Base-by-base conservation (phyloP, 768 basidiomycete genomes). In the Leccinum variicolor region DNA sequence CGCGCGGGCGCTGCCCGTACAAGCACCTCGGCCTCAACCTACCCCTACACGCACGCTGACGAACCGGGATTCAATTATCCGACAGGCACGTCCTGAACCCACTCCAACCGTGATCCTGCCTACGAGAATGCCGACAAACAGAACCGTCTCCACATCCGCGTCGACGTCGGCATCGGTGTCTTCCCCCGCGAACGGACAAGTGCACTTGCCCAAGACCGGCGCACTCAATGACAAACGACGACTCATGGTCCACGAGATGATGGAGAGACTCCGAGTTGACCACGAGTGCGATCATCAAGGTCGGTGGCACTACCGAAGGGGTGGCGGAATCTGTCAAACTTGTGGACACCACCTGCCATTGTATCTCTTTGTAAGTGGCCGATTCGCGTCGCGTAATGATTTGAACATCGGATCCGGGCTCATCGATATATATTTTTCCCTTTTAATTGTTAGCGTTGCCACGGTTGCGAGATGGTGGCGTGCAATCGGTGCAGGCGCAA, bases 211-310 rank as follows among this genome's bases (percentile, higher is more conserved):
- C 46, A 56, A 29, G 17, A 23, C 55, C 14, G n/a, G n/a, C n/a
- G 4, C 4, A 11, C 9, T 6, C 23, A 23, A 46, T 15, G 46
- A 47, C 14, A 43, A 9, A 50, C 62, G 66, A 29, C 60, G 62
- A 25, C 57, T 57, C 31, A 61, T 69, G 50, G 69, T 79, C 3
- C 62, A 41, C 13, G 62, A 70, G 43, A 72, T 66, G 62, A 73
- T 72, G 50, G 75, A 74, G 1, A 57, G 73, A 4, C 70, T 88
- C 41, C 69, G 83, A 9, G 69, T 73, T 6, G 78, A 83, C 57
- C 87, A 88, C 63, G 77, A 84, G 3, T 89, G 87, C 56, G 17
- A 58, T 11, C 72, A 77, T 4, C 72, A 77, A 3, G 70, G 69
- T 48, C 50, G n/a, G 0, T 86, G 85, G 84, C 68, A 62, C 25